These are phyloP conservation scores for Cladophialophora carrionii DNA, from an alignment of 2,329 filamentous ascomycete genomes.

Conservation along the genomic window DNA sequence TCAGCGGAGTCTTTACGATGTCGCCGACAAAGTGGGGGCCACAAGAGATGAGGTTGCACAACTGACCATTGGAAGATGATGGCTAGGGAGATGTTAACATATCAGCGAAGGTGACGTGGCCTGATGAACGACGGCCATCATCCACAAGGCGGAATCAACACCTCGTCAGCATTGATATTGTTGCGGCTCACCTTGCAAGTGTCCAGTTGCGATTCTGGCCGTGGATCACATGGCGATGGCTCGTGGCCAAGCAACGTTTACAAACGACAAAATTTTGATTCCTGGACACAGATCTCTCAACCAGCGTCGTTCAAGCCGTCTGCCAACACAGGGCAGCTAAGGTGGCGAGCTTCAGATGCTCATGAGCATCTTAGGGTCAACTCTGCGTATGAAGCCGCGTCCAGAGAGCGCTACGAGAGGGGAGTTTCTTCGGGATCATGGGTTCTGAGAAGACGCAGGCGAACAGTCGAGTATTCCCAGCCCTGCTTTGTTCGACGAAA, in stretches of 20 bases:
- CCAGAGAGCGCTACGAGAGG: not conserved
- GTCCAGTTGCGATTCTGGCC: not conserved
- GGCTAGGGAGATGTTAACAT: not conserved
- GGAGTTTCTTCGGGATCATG: not conserved
- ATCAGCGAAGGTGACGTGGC: not conserved
- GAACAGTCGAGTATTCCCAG: not conserved
- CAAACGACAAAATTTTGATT: not conserved
- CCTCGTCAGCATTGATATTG: not conserved
- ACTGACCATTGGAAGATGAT: constrained; percentile 49
- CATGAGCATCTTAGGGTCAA: not conserved
- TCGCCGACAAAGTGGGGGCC: constrained; percentile 63
- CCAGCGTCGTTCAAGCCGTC: not conserved
- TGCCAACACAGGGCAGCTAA: not conserved
- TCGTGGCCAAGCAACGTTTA: not conserved
- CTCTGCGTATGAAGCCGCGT: not conserved
- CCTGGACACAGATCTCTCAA: not conserved
- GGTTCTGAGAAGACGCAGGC: not conserved
- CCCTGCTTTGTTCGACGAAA: not conserved
- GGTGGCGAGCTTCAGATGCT: not conserved
- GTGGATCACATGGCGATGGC: not conserved
- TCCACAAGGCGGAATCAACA: not conserved
- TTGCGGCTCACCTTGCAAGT: not conserved
- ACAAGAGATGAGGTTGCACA: constrained; percentile 65
- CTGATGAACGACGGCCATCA: not conserved
- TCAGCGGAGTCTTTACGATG: constrained; percentile 65